A percentile compares a stretch with the other conserved stretches of the same genome.
Conservation (phyloP, 2,329 filamentous ascomycete species). For the Magnaporthiopsis rhizophila region DNA sequence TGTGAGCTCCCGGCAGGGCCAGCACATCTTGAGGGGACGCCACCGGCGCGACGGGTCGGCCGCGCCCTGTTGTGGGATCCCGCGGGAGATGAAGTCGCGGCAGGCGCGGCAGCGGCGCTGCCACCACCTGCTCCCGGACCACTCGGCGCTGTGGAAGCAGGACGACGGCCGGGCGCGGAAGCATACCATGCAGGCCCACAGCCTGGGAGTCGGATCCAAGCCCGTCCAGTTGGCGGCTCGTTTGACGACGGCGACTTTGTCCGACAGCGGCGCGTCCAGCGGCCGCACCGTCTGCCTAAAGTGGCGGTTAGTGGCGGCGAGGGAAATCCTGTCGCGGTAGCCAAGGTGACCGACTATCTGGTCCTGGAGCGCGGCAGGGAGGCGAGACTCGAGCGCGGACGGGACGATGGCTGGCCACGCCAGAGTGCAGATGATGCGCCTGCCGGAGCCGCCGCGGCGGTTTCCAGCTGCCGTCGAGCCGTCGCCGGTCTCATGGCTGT, state of each 20-base stretch:
- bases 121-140: background rate
- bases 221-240: background rate
- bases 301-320: conserved; percentile 3
- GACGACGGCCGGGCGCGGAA: background rate
- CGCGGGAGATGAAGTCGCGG: background rate
- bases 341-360: background rate
- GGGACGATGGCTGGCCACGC: background rate
- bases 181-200: conserved; percentile 2
- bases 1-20: background rate
- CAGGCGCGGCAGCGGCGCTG: conserved; percentile 4
- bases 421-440: background rate
- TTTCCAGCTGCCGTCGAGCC: background rate
- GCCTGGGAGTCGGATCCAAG: too few species aligned
- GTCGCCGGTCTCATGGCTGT: background rate
- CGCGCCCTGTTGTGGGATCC: background rate
- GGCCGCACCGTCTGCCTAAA: background rate
- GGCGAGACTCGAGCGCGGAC: background rate
- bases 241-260: background rate
- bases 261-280: background rate
- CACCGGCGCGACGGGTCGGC: background rate
- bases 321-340: conserved; percentile 2
- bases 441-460: background rate
- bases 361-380: background rate
- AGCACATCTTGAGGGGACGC: background rate
- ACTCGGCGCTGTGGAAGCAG: background rate